Evolutionary conservation across 148 eudicot species (phyloP), one percentile per base, ranked within the genome.

Genomic region (Fagopyrum homotropicum): DNA sequence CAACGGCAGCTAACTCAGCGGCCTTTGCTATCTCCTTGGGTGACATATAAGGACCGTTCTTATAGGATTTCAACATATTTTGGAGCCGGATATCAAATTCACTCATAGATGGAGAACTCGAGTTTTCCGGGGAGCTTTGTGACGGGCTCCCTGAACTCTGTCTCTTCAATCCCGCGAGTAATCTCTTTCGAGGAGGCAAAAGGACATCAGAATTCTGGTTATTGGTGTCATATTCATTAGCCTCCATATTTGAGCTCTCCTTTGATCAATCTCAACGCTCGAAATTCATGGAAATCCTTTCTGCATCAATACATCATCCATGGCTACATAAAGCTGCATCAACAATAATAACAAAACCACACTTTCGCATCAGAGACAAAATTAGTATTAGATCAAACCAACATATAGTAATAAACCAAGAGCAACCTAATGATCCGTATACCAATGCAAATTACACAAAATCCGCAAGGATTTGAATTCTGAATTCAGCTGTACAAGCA

Each of bases 101-200:
- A 72, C 75, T 79, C 51, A 69, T 45, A 11, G 60, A 71, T 73
- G 19, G 70, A 43, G 72, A 44, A 45, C 46, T 35, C 15, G 85
- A 73, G 40, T 73, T 79, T 72, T 63, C 77, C 4, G 14, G 75
- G 8, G 85, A 57, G 5, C 80, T 75, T n/a, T 78, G 83, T 0
- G 82, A 79, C 59, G 72, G 83, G 76, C 75, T 83, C 88, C 86
- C 89, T 0, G 79, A 82, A 77, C 79, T 89, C 75, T 86, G 97
- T 63, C 86, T 93, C 83, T 88, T 93, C 77, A 89, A 71, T 51
- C 93, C 95, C 0, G 91, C 97, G 30, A 94, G 83, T 57, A 89
- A 85, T 64, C 98, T 88, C 79, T 94, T 94, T 48, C 95, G 91
- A 35, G 98, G 98, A 17, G 97, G 98, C 82, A 94, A 86, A 77